Base-by-base conservation (phyloP, 352 stramenopile genomes). In the Globisporangium paddicum region DNA sequence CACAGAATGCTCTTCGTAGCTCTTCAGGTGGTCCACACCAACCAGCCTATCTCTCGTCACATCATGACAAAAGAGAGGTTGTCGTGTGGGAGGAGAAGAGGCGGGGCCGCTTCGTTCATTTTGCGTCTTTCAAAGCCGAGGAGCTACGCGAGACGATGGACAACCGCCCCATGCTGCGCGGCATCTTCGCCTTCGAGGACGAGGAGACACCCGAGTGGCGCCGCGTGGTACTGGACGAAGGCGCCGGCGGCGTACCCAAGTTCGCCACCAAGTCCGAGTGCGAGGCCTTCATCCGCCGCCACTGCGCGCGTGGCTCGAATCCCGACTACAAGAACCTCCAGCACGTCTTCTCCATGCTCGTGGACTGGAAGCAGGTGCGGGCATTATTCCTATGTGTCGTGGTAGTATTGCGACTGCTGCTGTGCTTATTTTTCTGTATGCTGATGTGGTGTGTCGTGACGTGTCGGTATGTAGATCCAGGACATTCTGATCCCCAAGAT, bases 321-420 rank as follows among this genome's bases (percentile, higher is more conserved):
- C 92, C 90, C 4, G 84, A 96, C 61, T 95, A 91, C 70, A 86
- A 86, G 21, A 85, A 83, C 60, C 79, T 97, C 60, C 85, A 95
- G 73, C 93, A 98, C 66, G 84, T 97, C 23, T 92, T 98, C 66
- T 96, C 89, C 45, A 96, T 92, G 69, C 74, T 97, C 34, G 82
- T 97, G 19, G 87, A 92, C 68, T 97, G 90, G 90, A 73, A 83
- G 21, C 83, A 93, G 67, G 60, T 70, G 6, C 11, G 11, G 34
- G 34, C 34, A 16, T 38, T 38, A 18, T 38, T 13, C 8, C 13
- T 13, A 38, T 40, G 45, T 3, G 28, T 14, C 16, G 23, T 32
- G 40, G 5, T 26, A 8, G 7, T 11, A 10, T 18, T 16, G 34
- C n/a, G n/a, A n/a, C n/a, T n/a, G n/a, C n/a, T n/a, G n/a, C n/a